phyloP scores from a whole-genome alignment of 257 asterid genomes.

The Paraleonurus japonicus region DNA sequence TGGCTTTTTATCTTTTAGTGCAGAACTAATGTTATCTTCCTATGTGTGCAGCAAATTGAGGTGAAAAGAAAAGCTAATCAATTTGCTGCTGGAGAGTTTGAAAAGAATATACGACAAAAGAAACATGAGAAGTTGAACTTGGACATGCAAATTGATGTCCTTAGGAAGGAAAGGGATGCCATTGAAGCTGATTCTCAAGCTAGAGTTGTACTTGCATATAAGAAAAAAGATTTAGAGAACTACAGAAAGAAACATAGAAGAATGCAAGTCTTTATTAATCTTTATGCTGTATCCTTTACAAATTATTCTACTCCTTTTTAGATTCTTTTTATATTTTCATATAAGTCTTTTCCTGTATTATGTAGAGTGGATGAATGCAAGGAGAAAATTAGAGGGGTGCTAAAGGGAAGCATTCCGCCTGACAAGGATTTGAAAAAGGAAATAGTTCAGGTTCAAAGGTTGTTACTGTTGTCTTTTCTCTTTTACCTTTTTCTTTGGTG shows the following conservation, averaged over 20 bases:
- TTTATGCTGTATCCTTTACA: constrained; percentile 19
- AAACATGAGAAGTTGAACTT: constrained; percentile 50
- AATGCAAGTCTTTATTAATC: constrained; percentile 43
- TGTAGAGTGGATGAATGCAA: constrained; percentile 79
- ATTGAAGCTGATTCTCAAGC: constrained; percentile 79
- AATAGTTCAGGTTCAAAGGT: constrained; percentile 80
- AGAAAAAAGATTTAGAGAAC: constrained; percentile 74
- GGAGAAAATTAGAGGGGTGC: constrained; percentile 73
- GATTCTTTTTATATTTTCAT: constrained; percentile 7
- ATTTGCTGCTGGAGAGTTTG: constrained; percentile 59
- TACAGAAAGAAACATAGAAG: constrained; percentile 69
- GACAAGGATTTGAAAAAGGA: constrained; percentile 91
- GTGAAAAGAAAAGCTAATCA: constrained; percentile 65
- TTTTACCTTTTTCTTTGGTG: constrained; percentile 21
- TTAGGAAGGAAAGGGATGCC: constrained; percentile 59
- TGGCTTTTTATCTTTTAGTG: constrained; percentile 19
- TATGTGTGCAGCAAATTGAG: constrained; percentile 58
- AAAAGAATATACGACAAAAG: constrained; percentile 41
- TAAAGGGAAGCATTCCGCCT: constrained; percentile 95
- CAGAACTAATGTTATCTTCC: constrained; percentile 25
- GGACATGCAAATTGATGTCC: constrained; percentile 60
- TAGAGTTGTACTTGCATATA: constrained; percentile 71
- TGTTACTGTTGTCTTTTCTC: constrained; percentile 16
- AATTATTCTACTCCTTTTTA: constrained; percentile 1
- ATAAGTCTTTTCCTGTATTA: constrained; percentile 21